These are phyloP conservation scores for Epichloe bromicola DNA, from an alignment of 2,329 filamentous ascomycete species.

Conservation along the genomic window DNA sequence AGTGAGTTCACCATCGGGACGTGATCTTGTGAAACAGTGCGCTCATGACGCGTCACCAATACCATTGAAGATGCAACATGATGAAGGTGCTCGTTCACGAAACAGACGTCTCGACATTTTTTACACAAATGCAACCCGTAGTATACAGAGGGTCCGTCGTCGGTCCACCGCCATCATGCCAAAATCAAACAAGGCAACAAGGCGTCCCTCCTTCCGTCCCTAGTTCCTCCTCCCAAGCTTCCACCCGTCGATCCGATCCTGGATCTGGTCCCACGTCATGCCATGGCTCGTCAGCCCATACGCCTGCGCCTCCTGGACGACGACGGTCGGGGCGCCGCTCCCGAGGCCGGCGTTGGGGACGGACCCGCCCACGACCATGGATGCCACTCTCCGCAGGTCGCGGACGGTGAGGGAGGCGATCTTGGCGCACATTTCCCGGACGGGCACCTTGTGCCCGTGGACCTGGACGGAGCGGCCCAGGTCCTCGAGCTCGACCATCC, in stretches of 20 bases:
- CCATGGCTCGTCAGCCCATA: slow-evolving; percentile 53
- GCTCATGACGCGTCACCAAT: no score
- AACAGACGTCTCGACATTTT: no score
- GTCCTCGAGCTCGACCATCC: slow-evolving; percentile 97
- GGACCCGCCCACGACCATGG: slow-evolving; percentile 61
- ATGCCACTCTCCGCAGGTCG: slow-evolving; percentile 73
- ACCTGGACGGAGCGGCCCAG: slow-evolving; percentile 90
- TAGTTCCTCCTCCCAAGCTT: slow-evolving; percentile 49
- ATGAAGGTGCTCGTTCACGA: no score
- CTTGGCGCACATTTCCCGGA: slow-evolving; percentile 79
- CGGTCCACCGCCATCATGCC: no score
- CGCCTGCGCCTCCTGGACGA: slow-evolving; percentile 80
- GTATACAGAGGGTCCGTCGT: no score
- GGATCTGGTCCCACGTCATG: slow-evolving; percentile 78
- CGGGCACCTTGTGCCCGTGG: slow-evolving; percentile 84
- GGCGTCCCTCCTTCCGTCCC: not conserved
- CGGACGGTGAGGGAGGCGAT: slow-evolving; percentile 72
- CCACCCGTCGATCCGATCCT: slow-evolving; percentile 74
- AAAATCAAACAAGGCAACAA: not conserved
- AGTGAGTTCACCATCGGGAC: no score
- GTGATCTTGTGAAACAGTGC: no score
- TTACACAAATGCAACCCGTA: no score
- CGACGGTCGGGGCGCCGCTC: slow-evolving; percentile 83
- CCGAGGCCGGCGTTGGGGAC: slow-evolving; percentile 65
- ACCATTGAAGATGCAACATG: no score